Percentiles rank a stretch among this genome's conserved stretches.
These are phyloP conservation scores for Volvox carteri DNA, from an alignment of 163 green algal genomes.

Conservation along the genomic window DNA sequence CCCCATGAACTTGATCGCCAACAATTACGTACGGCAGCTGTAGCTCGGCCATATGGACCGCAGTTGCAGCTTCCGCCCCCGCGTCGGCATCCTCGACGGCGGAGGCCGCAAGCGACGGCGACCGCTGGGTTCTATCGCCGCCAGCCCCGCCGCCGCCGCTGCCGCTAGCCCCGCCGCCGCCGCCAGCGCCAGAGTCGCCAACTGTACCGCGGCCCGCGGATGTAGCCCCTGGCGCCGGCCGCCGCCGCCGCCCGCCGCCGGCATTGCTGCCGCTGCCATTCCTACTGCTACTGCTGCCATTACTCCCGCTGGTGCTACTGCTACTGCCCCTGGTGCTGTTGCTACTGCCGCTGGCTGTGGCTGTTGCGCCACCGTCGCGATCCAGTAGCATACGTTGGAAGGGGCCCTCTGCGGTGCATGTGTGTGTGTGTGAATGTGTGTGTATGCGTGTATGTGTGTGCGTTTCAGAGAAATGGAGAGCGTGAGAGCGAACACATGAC, in stretches of 20 bases:
- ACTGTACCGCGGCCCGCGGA: not conserved
- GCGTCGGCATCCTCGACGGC: not conserved
- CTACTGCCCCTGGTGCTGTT: too few species aligned
- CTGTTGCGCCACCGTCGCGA: not conserved
- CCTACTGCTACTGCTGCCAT: not conserved
- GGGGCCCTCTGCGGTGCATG: conserved; percentile 26
- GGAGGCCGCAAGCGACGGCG: not conserved
- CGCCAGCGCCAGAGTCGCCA: too few species aligned
- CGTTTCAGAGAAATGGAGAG: too few species aligned
- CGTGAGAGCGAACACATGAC: too few species aligned
- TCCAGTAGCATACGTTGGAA: conserved; percentile 45
- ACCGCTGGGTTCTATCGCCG: not conserved
- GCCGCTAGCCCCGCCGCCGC: not conserved
- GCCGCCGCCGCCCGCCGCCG: not conserved
- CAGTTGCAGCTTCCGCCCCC: not conserved
- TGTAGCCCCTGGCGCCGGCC: not conserved
- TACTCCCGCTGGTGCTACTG: too few species aligned
- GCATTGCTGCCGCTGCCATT: not conserved
- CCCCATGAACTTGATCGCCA: not conserved
- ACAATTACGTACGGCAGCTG: not conserved
- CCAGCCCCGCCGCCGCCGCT: not conserved
- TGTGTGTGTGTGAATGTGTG: not conserved
- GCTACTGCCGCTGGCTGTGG: not conserved
- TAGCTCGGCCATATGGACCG: not conserved
- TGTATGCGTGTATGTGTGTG: not conserved